These are phyloP conservation scores for Prunus kanzakura DNA, from an alignment of 306 rosid genomes.

Conservation along the genomic window DNA sequence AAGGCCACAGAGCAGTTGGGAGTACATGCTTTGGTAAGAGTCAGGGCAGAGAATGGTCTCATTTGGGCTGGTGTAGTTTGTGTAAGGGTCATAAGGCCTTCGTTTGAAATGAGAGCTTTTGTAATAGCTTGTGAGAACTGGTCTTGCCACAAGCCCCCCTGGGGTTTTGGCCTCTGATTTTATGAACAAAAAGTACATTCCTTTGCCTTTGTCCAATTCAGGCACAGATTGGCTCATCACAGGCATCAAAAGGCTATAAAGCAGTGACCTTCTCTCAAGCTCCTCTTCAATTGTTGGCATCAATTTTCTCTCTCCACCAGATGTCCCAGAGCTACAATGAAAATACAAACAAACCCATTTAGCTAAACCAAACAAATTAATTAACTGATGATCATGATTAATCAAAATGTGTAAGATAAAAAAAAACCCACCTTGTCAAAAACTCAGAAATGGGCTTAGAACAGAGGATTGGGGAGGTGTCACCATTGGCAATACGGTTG, in stretches of 20 bases:
- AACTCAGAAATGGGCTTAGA: slow-evolving; percentile 72
- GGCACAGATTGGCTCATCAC: slow-evolving; percentile 66
- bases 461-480: slow-evolving; percentile 71
- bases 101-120: slow-evolving; percentile 63
- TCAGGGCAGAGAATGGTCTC: slow-evolving; percentile 76
- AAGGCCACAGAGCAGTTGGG: slow-evolving; percentile 81
- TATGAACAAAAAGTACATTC: slow-evolving; percentile 84
- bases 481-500: slow-evolving; percentile 89
- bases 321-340: slow-evolving; percentile 76
- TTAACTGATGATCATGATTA: no score
- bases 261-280: slow-evolving; percentile 45
- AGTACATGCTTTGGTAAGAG: slow-evolving; percentile 91
- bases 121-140: slow-evolving; percentile 79
- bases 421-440: slow-evolving; percentile 55
- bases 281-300: slow-evolving; percentile 89
- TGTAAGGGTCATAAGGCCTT: slow-evolving; percentile 76
- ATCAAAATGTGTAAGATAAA: neutral
- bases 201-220: slow-evolving; percentile 77
- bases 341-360: slow-evolving; percentile 13
- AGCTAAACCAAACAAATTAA: neutral
- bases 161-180: slow-evolving; percentile 82
- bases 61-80: slow-evolving; percentile 81
- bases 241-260: slow-evolving; percentile 73
- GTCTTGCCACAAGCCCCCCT: slow-evolving; percentile 68
- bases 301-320: slow-evolving; percentile 91